Evolutionary conservation across 345 rosid genomes (phyloP).

Genomic region (Trapa bicornis): DNA sequence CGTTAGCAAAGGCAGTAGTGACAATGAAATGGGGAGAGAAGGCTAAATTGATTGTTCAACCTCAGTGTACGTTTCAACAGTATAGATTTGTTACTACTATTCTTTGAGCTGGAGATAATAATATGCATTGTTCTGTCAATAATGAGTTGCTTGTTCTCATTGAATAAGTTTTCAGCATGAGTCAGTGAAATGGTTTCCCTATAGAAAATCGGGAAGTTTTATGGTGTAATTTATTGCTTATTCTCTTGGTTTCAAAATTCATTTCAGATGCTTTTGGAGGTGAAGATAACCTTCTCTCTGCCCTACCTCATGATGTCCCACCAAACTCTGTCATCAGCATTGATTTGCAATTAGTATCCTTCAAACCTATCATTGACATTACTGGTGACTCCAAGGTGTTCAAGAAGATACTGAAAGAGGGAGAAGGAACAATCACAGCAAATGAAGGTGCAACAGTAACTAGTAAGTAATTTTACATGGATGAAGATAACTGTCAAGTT

Average conservation of each 20-base stretch:
- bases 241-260: neutral
- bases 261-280: constrained; percentile 43
- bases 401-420: constrained; percentile 48
- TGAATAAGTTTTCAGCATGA: neutral
- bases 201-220: neutral
- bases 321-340: constrained; percentile 29
- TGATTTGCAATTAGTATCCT: constrained; percentile 40
- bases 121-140: neutral
- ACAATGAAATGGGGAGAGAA: constrained; percentile 52
- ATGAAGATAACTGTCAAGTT: neutral
- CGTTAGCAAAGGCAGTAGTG: constrained; percentile 31
- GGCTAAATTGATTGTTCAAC: constrained; percentile 35
- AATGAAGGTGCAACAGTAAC: constrained; percentile 47
- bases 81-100: neutral
- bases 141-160: neutral
- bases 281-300: constrained; percentile 18
- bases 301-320: constrained; percentile 19
- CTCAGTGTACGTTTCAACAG: constrained; percentile 27
- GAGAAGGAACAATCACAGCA: constrained; percentile 33
- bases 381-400: constrained; percentile 40
- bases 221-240: neutral
- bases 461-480: constrained; percentile 22
- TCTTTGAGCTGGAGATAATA: neutral
- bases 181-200: neutral
- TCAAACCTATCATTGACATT: constrained; percentile 45